These are phyloP conservation scores for Microstegium vimineum DNA, from an alignment of 176 grass and related monocot species.

Conservation along the genomic window DNA sequence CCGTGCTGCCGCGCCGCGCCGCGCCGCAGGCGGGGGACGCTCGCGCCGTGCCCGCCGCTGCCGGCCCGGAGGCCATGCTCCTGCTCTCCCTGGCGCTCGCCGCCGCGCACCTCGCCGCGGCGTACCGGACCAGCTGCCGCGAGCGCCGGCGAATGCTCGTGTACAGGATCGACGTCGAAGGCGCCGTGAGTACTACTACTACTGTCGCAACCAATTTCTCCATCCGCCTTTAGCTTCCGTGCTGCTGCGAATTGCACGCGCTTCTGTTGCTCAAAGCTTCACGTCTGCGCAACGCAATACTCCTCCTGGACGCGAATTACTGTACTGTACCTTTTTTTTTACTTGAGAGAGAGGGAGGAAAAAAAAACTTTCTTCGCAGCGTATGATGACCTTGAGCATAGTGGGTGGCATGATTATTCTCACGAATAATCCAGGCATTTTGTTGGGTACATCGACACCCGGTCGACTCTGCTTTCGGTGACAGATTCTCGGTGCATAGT, in stretches of 20 bases:
- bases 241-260: not conserved
- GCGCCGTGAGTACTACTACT: slow-evolving; percentile 39
- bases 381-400: not conserved
- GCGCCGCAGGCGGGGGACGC: not conserved
- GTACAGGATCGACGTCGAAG: slow-evolving; percentile 93
- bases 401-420: not conserved
- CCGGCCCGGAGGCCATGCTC: slow-evolving; percentile 47
- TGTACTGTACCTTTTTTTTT: not conserved
- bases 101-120: slow-evolving; percentile 68
- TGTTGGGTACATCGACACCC: not conserved
- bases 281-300: not conserved
- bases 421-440: slow-evolving; percentile 41
- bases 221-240: not conserved
- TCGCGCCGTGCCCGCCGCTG: not conserved
- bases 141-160: slow-evolving; percentile 86
- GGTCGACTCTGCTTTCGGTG: slow-evolving; percentile 40
- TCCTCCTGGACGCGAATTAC: not conserved
- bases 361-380: not conserved
- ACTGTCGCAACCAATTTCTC: not conserved
- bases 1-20: slow-evolving; percentile 22
- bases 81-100: slow-evolving; percentile 67
- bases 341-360: not conserved
- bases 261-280: not conserved
- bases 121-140: slow-evolving; percentile 85
- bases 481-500: slow-evolving; percentile 12